Evolutionary conservation across 176 grass and related monocot genomes (phyloP).

Genomic region (Zoysia pacifica): DNA sequence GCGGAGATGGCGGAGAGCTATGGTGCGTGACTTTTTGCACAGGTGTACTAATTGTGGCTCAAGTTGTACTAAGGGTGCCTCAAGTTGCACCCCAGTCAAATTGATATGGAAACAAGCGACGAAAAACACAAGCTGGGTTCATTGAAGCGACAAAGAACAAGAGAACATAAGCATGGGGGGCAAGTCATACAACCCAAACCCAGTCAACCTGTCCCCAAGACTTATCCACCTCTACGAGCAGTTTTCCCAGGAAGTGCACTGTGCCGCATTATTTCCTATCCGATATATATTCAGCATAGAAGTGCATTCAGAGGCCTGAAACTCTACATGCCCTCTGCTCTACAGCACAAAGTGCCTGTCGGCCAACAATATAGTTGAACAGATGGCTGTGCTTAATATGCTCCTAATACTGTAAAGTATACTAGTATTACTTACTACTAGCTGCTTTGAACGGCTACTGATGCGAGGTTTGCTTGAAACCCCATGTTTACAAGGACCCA

Average conservation of each 20-base stretch:
- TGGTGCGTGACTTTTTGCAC: conserved; percentile 15
- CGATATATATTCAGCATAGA: conserved; percentile 1
- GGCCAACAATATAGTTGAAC: too few species aligned
- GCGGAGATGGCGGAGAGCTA: neutral
- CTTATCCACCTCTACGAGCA: neutral
- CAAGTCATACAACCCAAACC: neutral
- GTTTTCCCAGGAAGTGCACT: conserved; percentile 2
- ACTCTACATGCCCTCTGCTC: neutral
- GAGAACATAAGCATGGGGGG: neutral
- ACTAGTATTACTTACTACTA: too few species aligned
- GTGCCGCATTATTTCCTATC: neutral
- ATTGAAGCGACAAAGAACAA: neutral
- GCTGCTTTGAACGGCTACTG: conserved; percentile 24
- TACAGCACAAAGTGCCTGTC: neutral
- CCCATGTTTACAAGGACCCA: conserved; percentile 35
- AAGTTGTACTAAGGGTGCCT: too few species aligned
- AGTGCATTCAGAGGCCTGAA: neutral
- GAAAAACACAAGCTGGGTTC: neutral
- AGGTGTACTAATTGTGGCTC: conserved; percentile 32
- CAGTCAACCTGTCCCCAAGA: neutral
- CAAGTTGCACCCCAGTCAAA: conserved; percentile 24
- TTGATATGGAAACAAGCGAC: neutral
- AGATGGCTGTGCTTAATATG: too few species aligned
- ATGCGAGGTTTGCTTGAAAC: conserved; percentile 22
- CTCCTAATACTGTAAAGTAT: too few species aligned